Percentiles rank a stretch among this genome's conserved stretches.
phyloP scores from a whole-genome alignment of 2,329 filamentous ascomycete genomes.

The Cercospora sojina region DNA sequence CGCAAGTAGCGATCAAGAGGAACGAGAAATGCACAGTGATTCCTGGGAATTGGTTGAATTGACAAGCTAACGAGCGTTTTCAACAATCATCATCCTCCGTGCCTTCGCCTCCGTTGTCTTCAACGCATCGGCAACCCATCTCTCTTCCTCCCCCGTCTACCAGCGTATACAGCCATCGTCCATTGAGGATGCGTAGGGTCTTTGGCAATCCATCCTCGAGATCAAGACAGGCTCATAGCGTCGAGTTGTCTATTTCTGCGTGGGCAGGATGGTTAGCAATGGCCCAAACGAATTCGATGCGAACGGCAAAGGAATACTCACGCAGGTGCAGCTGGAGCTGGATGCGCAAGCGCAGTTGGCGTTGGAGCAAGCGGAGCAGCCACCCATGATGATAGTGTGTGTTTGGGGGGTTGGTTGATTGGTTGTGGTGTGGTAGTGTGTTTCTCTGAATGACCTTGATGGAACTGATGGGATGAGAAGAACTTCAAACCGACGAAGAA shows the following conservation, averaged over 20 bases:
- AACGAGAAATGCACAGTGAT: neutral
- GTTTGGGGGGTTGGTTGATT: constrained; percentile 19
- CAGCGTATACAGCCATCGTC: constrained; percentile 20
- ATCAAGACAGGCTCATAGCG: constrained; percentile 15
- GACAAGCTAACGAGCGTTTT: constrained; percentile 22
- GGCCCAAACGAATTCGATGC: neutral
- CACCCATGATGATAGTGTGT: constrained; percentile 34
- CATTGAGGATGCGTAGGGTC: constrained; percentile 17
- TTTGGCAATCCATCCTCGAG: constrained; percentile 18
- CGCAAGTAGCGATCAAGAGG: neutral
- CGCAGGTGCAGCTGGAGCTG: constrained; percentile 36
- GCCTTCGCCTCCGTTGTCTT: constrained; percentile 9
- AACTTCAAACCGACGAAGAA: constrained; percentile 19
- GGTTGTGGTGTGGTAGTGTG: constrained; percentile 24
- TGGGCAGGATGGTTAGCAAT: neutral
- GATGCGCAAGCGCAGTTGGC: constrained; percentile 31
- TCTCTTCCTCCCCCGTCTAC: constrained; percentile 6
- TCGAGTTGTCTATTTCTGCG: constrained; percentile 18
- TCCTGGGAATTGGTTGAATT: constrained; percentile 22
- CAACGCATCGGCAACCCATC: constrained; percentile 10
- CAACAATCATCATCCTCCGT: constrained; percentile 14
- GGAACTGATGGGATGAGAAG: constrained; percentile 21
- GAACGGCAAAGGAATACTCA: constrained; percentile 20
- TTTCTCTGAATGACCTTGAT: constrained; percentile 25
- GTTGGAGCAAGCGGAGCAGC: constrained; percentile 36